Evolutionary conservation across 331 rosid genomes (phyloP), one percentile per base, ranked within the genome.

Genomic region (Quercus tomentella): DNA sequence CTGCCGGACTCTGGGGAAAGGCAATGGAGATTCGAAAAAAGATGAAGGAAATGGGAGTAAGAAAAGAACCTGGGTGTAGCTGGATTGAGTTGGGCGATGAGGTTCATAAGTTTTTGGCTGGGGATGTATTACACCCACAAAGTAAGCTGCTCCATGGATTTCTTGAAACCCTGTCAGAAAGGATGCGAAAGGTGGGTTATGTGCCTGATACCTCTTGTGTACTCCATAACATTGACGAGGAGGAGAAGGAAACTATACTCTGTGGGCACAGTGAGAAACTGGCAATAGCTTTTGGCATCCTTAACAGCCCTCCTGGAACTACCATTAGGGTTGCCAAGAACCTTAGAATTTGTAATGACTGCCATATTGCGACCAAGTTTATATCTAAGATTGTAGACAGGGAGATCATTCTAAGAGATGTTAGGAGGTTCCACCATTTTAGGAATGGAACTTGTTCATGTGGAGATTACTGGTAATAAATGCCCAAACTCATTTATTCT

Each of bases 211-310:
- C 92, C 14, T 89, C 94, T 41, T 91, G 91, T 82, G 97, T 93
- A 55, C 93, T 91, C 79, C 97, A 91, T 82, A 78, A 89, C 72
- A 87, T 93, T 33, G 88, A 84, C 3, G 97, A 93, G 70, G 94
- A 90, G 70, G 93, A 85, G 82, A 93, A 93, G 57, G 97, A 93
- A 81, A 84, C 83, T 54, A 35, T 89, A 82, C 97, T 93, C 4
- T 91, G 96, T 60, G 92, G 92, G 33, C 97, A 93, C 77, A 91
- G 97, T 73, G 97, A 93, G 92, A 93, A 91, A 83, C 86, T 93
- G 22, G 98, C 98, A 23, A 89, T 93, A 49, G 94, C 93, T 49
- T 93, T 89, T 55, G 98, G 97, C 35, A 88, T 93, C 79, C 82
- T 93, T 63, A 91, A 89, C 79, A 93, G 93, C 28, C 88, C 85